Evolutionary conservation across 1,284 basidiomycete species (phyloP), one percentile per base, ranked within the genome.

Genomic region (Pholiota adiposa): DNA sequence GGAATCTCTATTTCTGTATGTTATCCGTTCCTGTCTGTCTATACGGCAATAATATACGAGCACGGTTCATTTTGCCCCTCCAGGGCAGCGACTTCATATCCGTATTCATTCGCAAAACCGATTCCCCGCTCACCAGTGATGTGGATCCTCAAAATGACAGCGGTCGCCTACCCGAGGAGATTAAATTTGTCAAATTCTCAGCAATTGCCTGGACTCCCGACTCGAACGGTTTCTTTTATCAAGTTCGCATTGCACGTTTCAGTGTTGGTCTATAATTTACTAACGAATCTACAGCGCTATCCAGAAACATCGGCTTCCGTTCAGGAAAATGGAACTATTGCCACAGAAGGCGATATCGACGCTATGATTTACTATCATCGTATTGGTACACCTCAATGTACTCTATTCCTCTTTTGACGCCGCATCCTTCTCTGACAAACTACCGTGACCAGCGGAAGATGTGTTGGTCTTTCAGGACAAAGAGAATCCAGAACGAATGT

Each of bases 191-290:
- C 65, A 94, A 94, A 71, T 93, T 92, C 73, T 88, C 87, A 0
- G 73, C 75, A 9, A 81, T 93, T 52, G 77, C 78, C 31, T 94
- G 92, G 92, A 86, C 87, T 7, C 83, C 86, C 58, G 90, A 93
- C 71, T 88, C 85, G 58, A 87, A 86, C 63, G 91, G 92, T 0
- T 93, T 94, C 73, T 92, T 93, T 75, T 94, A 94, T 72, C 90
- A 92, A 78, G 89, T 89, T 64, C 46, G 59, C 27, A 18, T 5
- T 34, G 19, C 8, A 18, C 38, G 18, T 49, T 18, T 6, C 19
- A 18, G 46, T 18, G 16, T 51, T 23, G 36, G 29, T 12, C 46
- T n/a, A n/a, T 36, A 41, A 19, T 51, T 43, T 36, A 25, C 43
- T 44, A 46, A 49, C 21, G 44, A 33, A 6, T 18, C 31, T 44